Conservation (phyloP, 768 basidiomycete genomes). For the Auriscalpium orientale region DNA sequence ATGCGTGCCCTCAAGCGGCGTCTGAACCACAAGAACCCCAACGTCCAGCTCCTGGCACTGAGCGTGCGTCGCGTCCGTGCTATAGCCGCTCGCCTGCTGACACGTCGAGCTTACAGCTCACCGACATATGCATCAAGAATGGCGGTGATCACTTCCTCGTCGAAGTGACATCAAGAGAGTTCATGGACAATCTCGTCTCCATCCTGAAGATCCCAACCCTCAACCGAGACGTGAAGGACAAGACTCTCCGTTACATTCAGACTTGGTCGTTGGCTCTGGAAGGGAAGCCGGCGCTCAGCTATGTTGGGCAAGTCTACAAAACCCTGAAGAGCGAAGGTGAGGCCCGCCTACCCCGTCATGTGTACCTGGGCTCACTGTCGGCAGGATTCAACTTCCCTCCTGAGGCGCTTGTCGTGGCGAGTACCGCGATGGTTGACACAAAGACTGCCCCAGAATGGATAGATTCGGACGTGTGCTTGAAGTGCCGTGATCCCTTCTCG, state of each 20-base stretch:
- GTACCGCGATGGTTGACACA: constrained; percentile 84
- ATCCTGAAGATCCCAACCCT: constrained; percentile 72
- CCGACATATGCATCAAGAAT: constrained; percentile 94
- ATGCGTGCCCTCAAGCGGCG: constrained; percentile 85
- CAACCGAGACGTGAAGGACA: constrained; percentile 77
- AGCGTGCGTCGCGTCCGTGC: constrained; percentile 45
- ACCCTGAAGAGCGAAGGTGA: constrained; percentile 67
- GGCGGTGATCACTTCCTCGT: constrained; percentile 86
- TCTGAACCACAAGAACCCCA: constrained; percentile 90
- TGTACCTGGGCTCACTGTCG: neutral
- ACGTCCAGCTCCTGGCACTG: constrained; percentile 85
- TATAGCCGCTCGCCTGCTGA: no score
- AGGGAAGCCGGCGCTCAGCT: constrained; percentile 63
- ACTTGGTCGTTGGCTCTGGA: constrained; percentile 92
- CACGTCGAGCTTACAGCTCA: constrained; percentile 42
- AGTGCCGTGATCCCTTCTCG: constrained; percentile 84
- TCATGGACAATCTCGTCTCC: constrained; percentile 88
- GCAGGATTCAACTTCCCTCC: constrained; percentile 82
- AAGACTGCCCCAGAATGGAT: constrained; percentile 95
- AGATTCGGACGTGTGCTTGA: constrained; percentile 89
- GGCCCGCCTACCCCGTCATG: constrained; percentile 12
- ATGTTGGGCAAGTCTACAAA: constrained; percentile 77
- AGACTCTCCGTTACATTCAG: constrained; percentile 75
- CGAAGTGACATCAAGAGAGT: constrained; percentile 83
- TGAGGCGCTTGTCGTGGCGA: constrained; percentile 59